phyloP scores from a whole-genome alignment of 2,329 filamentous ascomycete genomes.

The Teratosphaeria nubilosa region DNA sequence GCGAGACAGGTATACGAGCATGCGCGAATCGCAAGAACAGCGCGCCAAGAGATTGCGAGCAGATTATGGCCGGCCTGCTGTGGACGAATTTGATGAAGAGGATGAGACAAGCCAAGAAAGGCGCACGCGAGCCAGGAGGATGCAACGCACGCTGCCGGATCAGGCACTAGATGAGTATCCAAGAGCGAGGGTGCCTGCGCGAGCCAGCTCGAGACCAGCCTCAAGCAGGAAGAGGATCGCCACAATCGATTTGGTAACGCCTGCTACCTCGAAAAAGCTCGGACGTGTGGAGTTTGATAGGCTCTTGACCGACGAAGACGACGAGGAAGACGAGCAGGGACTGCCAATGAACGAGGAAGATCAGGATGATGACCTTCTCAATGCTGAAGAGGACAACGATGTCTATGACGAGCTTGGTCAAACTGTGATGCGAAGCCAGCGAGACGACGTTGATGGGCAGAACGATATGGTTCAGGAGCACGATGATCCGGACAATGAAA shows the following conservation, averaged over 20 bases:
- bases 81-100: constrained; percentile 12
- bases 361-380: constrained; percentile 12
- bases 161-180: constrained; percentile 10
- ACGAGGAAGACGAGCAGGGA: constrained; percentile 7
- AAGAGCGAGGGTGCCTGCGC: constrained; percentile 11
- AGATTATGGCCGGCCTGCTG: constrained; percentile 9
- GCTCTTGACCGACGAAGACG: constrained; percentile 10
- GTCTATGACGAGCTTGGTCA: constrained; percentile 29
- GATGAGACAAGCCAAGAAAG: constrained; percentile 9
- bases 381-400: constrained; percentile 25
- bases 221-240: constrained; percentile 9
- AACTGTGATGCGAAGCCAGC: constrained; percentile 24
- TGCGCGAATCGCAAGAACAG: constrained; percentile 35
- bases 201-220: constrained; percentile 3
- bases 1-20: constrained; percentile 32
- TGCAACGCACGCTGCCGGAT: constrained; percentile 13
- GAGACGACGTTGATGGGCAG: constrained; percentile 6
- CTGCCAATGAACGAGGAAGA: constrained; percentile 7
- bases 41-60: constrained; percentile 17
- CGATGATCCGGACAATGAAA: constrained; percentile 5
- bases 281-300: constrained; percentile 9
- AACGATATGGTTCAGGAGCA: neutral
- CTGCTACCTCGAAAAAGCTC: constrained; percentile 13
- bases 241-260: constrained; percentile 23
- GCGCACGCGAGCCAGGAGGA: constrained; percentile 5